phyloP scores from a whole-genome alignment of 805 yeast genomes.

The Suhomyces tanzawaensis region DNA sequence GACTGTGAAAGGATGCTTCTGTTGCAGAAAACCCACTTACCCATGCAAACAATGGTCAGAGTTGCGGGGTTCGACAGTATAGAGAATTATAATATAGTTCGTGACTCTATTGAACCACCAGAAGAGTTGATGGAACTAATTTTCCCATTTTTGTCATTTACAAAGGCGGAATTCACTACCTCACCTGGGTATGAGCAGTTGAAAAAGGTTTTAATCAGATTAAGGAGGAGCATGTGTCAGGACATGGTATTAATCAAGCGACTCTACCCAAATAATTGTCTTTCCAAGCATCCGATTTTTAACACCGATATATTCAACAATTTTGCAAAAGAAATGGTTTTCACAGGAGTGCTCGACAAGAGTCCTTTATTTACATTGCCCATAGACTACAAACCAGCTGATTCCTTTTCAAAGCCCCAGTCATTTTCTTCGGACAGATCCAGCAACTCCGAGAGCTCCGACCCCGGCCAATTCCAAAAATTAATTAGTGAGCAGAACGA shows the following conservation, averaged over 20 bases:
- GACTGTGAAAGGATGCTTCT: slow-evolving; percentile 12
- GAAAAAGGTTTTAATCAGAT: slow-evolving; percentile 15
- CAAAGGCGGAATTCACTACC: slow-evolving; percentile 7
- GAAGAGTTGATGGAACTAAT: slow-evolving; percentile 20
- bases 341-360: slow-evolving; percentile 6
- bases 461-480: not conserved
- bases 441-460: not conserved
- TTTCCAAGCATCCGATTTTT: slow-evolving; percentile 26
- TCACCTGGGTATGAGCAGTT: slow-evolving; percentile 13
- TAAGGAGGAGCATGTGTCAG: slow-evolving; percentile 25
- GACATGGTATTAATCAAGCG: slow-evolving; percentile 27
- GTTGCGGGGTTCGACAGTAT: slow-evolving; percentile 23
- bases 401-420: not conserved
- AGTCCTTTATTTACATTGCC: slow-evolving; percentile 2
- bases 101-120: slow-evolving; percentile 26
- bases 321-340: slow-evolving; percentile 13
- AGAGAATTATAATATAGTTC: slow-evolving; percentile 16
- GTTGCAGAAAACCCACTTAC: slow-evolving; percentile 10
- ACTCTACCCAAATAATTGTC: slow-evolving; percentile 22
- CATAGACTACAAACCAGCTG: not conserved
- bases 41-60: slow-evolving; percentile 13
- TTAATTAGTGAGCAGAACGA: not conserved
- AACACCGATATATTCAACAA: slow-evolving; percentile 16
- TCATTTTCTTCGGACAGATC: not conserved
- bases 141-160: slow-evolving; percentile 27